Conservation (phyloP, 139 green algal species). For the Asterochloris sp. region DNA sequence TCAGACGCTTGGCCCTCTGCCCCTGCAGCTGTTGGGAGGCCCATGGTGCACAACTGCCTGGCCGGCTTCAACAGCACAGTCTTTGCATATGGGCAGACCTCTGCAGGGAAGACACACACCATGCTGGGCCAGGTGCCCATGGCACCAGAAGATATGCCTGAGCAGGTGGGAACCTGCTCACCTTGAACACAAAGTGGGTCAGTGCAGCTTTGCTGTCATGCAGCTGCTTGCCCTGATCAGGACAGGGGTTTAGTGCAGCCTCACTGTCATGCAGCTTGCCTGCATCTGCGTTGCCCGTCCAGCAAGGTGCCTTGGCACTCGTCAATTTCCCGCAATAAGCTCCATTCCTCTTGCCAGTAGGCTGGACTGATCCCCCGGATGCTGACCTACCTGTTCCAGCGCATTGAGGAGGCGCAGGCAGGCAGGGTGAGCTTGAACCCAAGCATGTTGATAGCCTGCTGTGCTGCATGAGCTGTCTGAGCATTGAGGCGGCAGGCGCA, state of each 20-base stretch:
- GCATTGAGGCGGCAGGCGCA: too few species aligned
- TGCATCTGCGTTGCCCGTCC: too few species aligned
- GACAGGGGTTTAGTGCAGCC: too few species aligned
- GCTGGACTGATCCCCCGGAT: conserved; percentile 24
- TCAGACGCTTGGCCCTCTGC: neutral
- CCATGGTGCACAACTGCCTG: conserved; percentile 69
- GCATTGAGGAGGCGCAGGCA: conserved; percentile 8
- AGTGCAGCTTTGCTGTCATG: too few species aligned
- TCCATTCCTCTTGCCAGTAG: neutral
- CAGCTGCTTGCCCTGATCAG: too few species aligned
- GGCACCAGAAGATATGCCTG: neutral
- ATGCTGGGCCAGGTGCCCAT: conserved; percentile 4
- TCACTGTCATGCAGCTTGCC: too few species aligned
- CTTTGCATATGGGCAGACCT: conserved; percentile 58
- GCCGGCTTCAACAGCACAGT: conserved; percentile 70
- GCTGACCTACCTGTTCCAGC: conserved; percentile 21
- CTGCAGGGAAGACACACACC: conserved; percentile 11
- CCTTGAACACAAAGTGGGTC: neutral
- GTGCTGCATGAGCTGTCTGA: too few species aligned
- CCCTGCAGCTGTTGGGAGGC: conserved; percentile 56
- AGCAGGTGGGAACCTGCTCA: neutral
- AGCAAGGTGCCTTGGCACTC: too few species aligned
- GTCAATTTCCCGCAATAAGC: too few species aligned
- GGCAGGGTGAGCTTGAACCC: neutral
- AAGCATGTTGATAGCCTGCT: too few species aligned